phyloP scores from a whole-genome alignment of 768 basidiomycete species.

The Strobilomyces dryophilus region DNA sequence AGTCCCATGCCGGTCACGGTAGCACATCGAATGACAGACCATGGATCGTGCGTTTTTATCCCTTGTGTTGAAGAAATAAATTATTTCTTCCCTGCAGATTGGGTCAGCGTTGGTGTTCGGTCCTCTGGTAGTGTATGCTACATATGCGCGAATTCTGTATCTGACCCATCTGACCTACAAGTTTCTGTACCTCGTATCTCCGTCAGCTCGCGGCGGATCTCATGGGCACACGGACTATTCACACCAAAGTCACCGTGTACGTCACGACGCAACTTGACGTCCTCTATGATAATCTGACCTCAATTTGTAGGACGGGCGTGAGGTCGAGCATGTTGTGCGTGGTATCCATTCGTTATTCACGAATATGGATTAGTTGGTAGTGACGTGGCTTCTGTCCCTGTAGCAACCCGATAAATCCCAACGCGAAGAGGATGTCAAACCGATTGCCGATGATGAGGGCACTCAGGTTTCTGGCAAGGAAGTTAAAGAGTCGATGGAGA shows the following conservation, averaged over 20 bases:
- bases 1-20: slow-evolving; percentile 19
- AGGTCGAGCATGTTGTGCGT: slow-evolving; percentile 18
- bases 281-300: slow-evolving; percentile 10
- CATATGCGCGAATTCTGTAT: not conserved
- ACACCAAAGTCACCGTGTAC: slow-evolving; percentile 20
- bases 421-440: slow-evolving; percentile 1
- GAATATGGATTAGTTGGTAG: not conserved
- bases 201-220: slow-evolving; percentile 22
- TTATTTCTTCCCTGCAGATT: slow-evolving; percentile 14
- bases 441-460: slow-evolving; percentile 30
- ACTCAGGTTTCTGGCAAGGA: slow-evolving; percentile 26
- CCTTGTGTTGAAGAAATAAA: not conserved
- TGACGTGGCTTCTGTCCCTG: slow-evolving; percentile 2
- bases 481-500: slow-evolving; percentile 29
- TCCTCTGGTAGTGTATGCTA: slow-evolving; percentile 13
- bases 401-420: slow-evolving; percentile 19
- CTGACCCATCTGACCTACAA: slow-evolving; percentile 1
- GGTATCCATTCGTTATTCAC: not conserved
- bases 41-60: slow-evolving; percentile 27
- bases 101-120: slow-evolving; percentile 32
- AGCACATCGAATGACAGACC: slow-evolving; percentile 18
- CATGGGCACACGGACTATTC: slow-evolving; percentile 22
- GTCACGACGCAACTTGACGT: slow-evolving; percentile 5
- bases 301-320: slow-evolving; percentile 12
- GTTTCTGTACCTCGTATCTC: slow-evolving; percentile 31